These are phyloP conservation scores for Suhomyces taliae DNA, from an alignment of 1,139 yeast genomes.

Conservation along the genomic window DNA sequence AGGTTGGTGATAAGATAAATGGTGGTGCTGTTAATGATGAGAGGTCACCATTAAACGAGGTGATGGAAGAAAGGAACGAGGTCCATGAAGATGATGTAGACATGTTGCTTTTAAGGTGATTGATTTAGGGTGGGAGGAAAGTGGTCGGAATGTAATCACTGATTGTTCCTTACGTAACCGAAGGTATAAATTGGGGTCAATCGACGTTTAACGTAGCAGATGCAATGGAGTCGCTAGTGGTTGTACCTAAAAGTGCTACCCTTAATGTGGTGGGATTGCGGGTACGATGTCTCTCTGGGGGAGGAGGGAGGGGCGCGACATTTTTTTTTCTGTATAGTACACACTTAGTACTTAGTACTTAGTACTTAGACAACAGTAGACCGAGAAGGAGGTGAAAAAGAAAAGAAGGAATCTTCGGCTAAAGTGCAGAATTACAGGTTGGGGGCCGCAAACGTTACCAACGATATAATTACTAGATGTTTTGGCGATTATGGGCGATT, in stretches of 20 bases:
- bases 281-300: constrained; percentile 1
- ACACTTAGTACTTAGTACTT: too few relatives aligned
- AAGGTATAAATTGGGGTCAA: not conserved
- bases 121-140: not conserved
- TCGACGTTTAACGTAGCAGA: not conserved
- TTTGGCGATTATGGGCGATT: too few relatives aligned
- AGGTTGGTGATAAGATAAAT: constrained; percentile 89
- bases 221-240: constrained; percentile 25
- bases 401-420: too few relatives aligned
- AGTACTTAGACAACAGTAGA: too few relatives aligned
- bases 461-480: too few relatives aligned
- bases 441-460: too few relatives aligned
- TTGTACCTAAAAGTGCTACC: not conserved
- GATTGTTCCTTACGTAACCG: constrained; percentile 1
- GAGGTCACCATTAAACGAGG: constrained; percentile 91
- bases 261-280: not conserved
- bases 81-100: constrained; percentile 65
- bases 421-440: too few relatives aligned
- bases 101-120: constrained; percentile 9
- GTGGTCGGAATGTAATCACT: not conserved
- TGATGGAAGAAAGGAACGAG: constrained; percentile 84
- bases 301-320: constrained; percentile 11
- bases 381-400: too few relatives aligned
- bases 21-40: constrained; percentile 97
- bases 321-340: too few relatives aligned